Evolutionary conservation across 2,329 filamentous ascomycete species (phyloP), one percentile per base, ranked within the genome.

Genomic region (Cryphonectria radicalis): DNA sequence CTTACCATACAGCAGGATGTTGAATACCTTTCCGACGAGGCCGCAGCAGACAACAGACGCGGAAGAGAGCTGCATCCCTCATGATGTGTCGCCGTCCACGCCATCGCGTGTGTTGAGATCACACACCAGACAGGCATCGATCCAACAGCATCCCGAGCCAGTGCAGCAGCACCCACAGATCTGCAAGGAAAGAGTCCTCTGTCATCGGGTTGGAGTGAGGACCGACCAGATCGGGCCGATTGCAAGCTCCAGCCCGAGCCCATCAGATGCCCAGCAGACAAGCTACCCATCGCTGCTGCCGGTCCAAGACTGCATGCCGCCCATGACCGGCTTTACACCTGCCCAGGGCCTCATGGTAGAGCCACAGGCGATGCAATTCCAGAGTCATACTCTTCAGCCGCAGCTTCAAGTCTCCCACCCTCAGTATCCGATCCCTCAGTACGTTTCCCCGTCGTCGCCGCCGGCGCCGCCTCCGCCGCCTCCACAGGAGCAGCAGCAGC

Each of bases 21-120:
- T 65, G 28, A 59, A 63, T 43, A 70, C 68, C 53, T 63, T 68
- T 37, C 70, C 71, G 13, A 63, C 64, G 22, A 62, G 62, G 22
- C 68, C 60, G 5, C 66, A 69, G 35, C 53, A 60, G 42, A 46
- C 32, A 3, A 53, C 67, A 17, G 71, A 70, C 7, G 35, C 40
- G n/a, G 53, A 55, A 11, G 50, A 71, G 7, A 50, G 46, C 17
- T 50, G 46, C 66, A n/a, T 17, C 10, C 37, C 43, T 17, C n/a
- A n/a, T 10, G 35, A n/a, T 10, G 35, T 32, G 22, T 43, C 65
- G 13, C 28, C 69, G 25, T 28, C n/a, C 28, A 6, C 19, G 4
- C 43, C 42, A 37, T 14, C 63, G 22, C 28, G 17, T 60, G 28
- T 35, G 17, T 37, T 28, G 32, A 60, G 28, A 14, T 60, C 57